Evolutionary conservation across 2,329 filamentous ascomycete genomes (phyloP).

Genomic region (Colletotrichum echinochloae): DNA sequence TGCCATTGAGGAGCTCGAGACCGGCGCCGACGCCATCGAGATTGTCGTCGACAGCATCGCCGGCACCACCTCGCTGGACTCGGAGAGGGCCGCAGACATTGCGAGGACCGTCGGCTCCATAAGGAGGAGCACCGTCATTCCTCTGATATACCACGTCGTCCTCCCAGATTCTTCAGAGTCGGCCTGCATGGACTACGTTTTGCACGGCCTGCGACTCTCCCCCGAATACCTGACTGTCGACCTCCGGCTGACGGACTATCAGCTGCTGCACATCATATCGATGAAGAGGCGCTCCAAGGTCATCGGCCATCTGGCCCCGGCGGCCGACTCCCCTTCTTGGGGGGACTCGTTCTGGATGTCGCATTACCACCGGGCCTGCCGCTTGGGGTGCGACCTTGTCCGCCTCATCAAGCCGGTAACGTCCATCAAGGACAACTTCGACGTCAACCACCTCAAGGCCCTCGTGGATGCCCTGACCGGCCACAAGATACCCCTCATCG

Average conservation of each 20-base stretch:
- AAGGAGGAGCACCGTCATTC: conserved; percentile 71
- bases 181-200: conserved; percentile 67
- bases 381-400: conserved; percentile 70
- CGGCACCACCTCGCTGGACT: conserved; percentile 38
- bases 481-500: conserved; percentile 65
- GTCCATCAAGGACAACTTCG: conserved; percentile 72
- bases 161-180: conserved; percentile 48
- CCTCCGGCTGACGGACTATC: conserved; percentile 64
- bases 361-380: conserved; percentile 69
- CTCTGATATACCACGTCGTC: conserved; percentile 66
- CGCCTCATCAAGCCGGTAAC: conserved; percentile 69
- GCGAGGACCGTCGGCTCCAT: conserved; percentile 70
- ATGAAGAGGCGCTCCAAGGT: conserved; percentile 69
- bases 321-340: conserved; percentile 63
- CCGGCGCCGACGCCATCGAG: conserved; percentile 76
- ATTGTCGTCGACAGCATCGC: conserved; percentile 61
- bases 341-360: conserved; percentile 64
- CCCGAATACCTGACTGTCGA: conserved; percentile 75
- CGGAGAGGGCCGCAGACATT: conserved; percentile 61
- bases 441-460: conserved; percentile 66
- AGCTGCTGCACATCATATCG: conserved; percentile 62
- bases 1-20: conserved; percentile 73
- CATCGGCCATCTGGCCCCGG: conserved; percentile 66
- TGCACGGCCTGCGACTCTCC: conserved; percentile 70
- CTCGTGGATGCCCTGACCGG: conserved; percentile 58